phyloP scores from a whole-genome alignment of 495 filamentous ascomycete species.

The Staphylotrichum longicolle region DNA sequence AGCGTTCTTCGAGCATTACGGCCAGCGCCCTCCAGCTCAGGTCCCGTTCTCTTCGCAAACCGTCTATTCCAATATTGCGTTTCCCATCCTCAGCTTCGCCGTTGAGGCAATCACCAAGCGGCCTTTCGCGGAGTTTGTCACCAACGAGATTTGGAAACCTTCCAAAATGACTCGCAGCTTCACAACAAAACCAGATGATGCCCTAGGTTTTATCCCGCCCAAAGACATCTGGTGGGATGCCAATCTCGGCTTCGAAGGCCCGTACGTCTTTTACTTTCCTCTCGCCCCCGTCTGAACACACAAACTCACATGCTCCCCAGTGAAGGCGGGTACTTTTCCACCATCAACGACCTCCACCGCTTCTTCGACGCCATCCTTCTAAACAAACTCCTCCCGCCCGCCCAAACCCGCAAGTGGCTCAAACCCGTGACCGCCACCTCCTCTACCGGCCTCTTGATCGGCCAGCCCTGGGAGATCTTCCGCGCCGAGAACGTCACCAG shows the following conservation, averaged over 20 bases:
- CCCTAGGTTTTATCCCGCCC: constrained; percentile 41
- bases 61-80: constrained; percentile 45
- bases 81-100: constrained; percentile 40
- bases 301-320: constrained; percentile 16
- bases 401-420: constrained; percentile 54
- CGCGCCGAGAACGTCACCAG: constrained; percentile 35
- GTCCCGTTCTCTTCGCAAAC: constrained; percentile 36
- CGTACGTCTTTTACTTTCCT: constrained; percentile 36
- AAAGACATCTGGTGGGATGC: constrained; percentile 42
- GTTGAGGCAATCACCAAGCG: constrained; percentile 39
- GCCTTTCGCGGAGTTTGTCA: constrained; percentile 32
- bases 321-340: constrained; percentile 53
- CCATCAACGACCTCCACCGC: constrained; percentile 50
- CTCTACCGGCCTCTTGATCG: constrained; percentile 42
- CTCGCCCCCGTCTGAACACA: background rate
- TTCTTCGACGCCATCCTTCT: constrained; percentile 53
- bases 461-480: constrained; percentile 58
- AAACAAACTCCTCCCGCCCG: constrained; percentile 40
- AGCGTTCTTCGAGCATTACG: constrained; percentile 38
- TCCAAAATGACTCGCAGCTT: constrained; percentile 44
- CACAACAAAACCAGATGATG: constrained; percentile 32
- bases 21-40: constrained; percentile 37
- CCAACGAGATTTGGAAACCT: constrained; percentile 38
- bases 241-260: constrained; percentile 44
- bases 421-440: constrained; percentile 52